Evolutionary conservation across 1,284 basidiomycete genomes (phyloP).

Genomic region (Leccinum griseonigrum): DNA sequence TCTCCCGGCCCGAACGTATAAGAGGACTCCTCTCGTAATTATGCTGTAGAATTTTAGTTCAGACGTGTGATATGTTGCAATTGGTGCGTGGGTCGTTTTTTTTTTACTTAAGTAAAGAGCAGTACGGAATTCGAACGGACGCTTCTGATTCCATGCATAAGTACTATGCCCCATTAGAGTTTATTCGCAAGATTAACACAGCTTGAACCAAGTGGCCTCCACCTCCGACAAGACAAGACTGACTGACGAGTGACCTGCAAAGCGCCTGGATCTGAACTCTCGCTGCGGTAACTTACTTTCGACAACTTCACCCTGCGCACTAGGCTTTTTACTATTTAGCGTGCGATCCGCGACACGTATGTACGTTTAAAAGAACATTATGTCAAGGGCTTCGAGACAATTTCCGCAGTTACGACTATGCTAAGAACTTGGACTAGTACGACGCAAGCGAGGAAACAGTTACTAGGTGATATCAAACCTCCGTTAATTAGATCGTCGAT

Average conservation of each 20-base stretch:
- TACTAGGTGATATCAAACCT: conserved; percentile 14
- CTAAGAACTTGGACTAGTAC: conserved; percentile 4
- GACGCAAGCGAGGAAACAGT: background rate
- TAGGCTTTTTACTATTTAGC: conserved; percentile 15
- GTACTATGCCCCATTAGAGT: conserved; percentile 18
- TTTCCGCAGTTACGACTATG: conserved; percentile 29
- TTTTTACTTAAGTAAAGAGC: background rate
- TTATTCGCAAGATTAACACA: conserved; percentile 21
- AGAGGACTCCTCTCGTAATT: conserved; percentile 20
- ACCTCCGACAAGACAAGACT: background rate
- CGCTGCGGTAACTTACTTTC: background rate
- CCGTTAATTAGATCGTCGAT: conserved; percentile 31
- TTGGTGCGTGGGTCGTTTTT: conserved; percentile 8
- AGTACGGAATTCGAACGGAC: background rate
- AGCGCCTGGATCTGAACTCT: background rate
- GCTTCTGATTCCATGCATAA: conserved; percentile 21
- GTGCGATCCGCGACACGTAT: conserved; percentile 13
- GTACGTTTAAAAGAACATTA: conserved; percentile 12
- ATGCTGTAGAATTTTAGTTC: background rate
- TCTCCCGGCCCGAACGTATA: conserved; percentile 18
- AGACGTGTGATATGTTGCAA: background rate
- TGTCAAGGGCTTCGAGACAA: conserved; percentile 20
- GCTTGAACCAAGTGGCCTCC: conserved; percentile 7
- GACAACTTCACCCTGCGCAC: background rate
- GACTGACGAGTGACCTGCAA: background rate